phyloP scores from a whole-genome alignment of 2,329 filamentous ascomycete species.

The Xylariales sp. region DNA sequence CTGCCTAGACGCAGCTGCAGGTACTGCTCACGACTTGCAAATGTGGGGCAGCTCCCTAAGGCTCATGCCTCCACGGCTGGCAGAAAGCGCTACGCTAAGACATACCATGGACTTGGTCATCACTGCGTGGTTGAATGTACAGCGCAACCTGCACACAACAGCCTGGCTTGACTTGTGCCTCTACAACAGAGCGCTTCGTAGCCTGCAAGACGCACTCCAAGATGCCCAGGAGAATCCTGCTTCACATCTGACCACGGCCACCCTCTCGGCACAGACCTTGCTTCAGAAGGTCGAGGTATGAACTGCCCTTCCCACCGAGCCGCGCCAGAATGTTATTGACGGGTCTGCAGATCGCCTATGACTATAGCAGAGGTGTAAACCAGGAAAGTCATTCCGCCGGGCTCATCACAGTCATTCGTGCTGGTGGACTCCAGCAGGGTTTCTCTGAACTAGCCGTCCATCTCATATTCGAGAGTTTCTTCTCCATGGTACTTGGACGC shows the following conservation, averaged over 20 bases:
- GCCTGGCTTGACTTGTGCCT: constrained; percentile 21
- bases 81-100: constrained; percentile 16
- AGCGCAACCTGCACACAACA: constrained; percentile 14
- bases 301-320: background rate
- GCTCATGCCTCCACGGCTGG: constrained; percentile 20
- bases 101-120: constrained; percentile 22
- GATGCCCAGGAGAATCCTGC: constrained; percentile 14
- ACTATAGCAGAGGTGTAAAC: constrained; percentile 22
- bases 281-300: constrained; percentile 24
- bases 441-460: constrained; percentile 21
- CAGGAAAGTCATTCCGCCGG: constrained; percentile 24
- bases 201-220: constrained; percentile 20
- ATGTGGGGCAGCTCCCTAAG: constrained; percentile 22
- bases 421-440: constrained; percentile 16
- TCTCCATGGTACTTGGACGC: constrained; percentile 20
- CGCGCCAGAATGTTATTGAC: constrained; percentile 2
- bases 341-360: constrained; percentile 18
- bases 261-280: constrained; percentile 21
- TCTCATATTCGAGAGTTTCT: constrained; percentile 23
- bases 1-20: constrained; percentile 18
- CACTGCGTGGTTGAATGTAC: constrained; percentile 21
- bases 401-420: constrained; percentile 21
- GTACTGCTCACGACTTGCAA: constrained; percentile 20
- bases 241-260: constrained; percentile 10
- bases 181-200: constrained; percentile 21